phyloP scores from a whole-genome alignment of 2,329 filamentous ascomycete species.

The Clonostachys solani region DNA sequence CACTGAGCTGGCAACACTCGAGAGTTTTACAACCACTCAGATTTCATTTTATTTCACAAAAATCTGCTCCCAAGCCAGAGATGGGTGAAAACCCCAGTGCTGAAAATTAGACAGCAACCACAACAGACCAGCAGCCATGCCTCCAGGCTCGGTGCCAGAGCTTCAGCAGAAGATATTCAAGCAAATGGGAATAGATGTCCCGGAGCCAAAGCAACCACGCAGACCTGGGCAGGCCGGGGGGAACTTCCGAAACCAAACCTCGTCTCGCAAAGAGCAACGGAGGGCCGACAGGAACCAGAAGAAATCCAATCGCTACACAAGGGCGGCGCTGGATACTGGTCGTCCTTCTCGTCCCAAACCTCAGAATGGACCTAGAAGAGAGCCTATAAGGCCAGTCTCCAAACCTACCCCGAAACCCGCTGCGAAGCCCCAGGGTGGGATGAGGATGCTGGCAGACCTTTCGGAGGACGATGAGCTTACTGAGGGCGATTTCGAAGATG shows the following conservation, averaged over 20 bases:
- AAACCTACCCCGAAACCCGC: too few relatives aligned
- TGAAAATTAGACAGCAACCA: neutral
- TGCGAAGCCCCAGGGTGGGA: neutral
- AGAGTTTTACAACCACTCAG: too few relatives aligned
- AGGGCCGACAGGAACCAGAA: slow-evolving; percentile 62
- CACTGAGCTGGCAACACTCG: too few relatives aligned
- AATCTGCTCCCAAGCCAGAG: too few relatives aligned
- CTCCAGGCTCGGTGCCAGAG: slow-evolving; percentile 18
- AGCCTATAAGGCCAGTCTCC: too few relatives aligned
- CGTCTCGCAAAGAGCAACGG: slow-evolving; percentile 58
- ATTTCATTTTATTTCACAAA: too few relatives aligned
- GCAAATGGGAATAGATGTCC: slow-evolving; percentile 24
- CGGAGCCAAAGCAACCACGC: slow-evolving; percentile 8
- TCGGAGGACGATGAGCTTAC: slow-evolving; percentile 1
- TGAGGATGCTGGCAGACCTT: neutral
- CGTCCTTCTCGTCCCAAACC: neutral
- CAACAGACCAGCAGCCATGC: slow-evolving; percentile 8
- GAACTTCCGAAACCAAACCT: slow-evolving; percentile 8
- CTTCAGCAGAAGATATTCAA: slow-evolving; percentile 30
- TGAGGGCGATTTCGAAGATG: slow-evolving; percentile 3
- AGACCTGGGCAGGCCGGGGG: slow-evolving; percentile 3
- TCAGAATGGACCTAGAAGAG: neutral
- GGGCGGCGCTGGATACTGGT: slow-evolving; percentile 3
- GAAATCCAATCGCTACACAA: slow-evolving; percentile 36
- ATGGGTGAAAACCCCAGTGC: too few relatives aligned